Evolutionary conservation across 805 yeast genomes (phyloP), one percentile per base, ranked within the genome.

Genomic region (Trichomonascus vanleenenianus): DNA sequence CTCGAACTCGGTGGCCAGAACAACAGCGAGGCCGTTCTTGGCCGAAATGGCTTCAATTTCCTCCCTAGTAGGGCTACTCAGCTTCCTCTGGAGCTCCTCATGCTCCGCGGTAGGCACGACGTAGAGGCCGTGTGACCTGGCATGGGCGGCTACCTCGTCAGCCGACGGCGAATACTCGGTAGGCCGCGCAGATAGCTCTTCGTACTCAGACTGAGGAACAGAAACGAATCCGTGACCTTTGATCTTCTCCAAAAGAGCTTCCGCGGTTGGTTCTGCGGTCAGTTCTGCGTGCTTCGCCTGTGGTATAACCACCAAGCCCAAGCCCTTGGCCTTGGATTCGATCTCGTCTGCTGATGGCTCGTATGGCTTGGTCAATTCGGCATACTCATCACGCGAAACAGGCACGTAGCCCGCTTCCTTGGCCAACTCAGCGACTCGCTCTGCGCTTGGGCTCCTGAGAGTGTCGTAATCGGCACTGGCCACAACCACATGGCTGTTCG

Each of bases 301-400:
- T 1, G 58, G 56, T 12, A 67, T 31, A 10, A 61, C 55, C 0
- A 53, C 58, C 48, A 62, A 51, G 9, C 62, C 63, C 33, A 51
- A 48, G 1, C 38, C 47, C n/a, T 45, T 51, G 12, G 59, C 62
- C 32, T 51, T 48, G 12, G 44, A 39, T 10, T 43, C 52, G 3
- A 60, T 19, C 18, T 49, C 52, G 12, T 39, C 47, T 4, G 39
- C 19, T 14, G 55, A 31, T 1, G 51, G 54, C 14, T 37, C 46
- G 30, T 45, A 42, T 2, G 54, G 55, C 12, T 45, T 35, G 32
- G 34, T 44, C 6, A 51, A 20, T 22, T 36, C 30, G 9, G 51
- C 51, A 30, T 52, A 48, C 27, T 58, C 56, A 8, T 43, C 47
- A 16, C 40, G 36, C 1, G 54, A 43, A 9, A 67, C 19, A 2